A percentile compares a stretch with the other conserved stretches of the same genome.
These are phyloP conservation scores for Inga laurina DNA, from an alignment of 306 rosid genomes.

Conservation along the genomic window DNA sequence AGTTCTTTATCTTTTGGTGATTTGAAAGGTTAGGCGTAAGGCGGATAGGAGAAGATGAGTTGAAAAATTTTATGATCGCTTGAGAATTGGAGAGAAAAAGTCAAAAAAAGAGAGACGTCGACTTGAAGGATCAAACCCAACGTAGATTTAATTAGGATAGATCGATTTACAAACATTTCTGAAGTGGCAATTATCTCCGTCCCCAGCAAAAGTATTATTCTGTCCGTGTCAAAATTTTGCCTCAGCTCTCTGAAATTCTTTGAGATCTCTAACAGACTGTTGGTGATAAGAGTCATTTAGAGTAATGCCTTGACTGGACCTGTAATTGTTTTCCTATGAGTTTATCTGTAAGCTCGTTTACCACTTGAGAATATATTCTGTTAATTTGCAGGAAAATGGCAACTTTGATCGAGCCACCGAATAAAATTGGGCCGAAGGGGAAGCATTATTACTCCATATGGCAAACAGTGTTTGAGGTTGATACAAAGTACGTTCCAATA, in stretches of 20 bases:
- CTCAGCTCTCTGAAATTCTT: conserved; percentile 11
- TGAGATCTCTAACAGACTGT: conserved; percentile 20
- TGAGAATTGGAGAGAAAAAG: conserved; percentile 32
- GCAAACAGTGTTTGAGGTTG: conserved; percentile 82
- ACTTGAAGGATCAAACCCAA: conserved; percentile 49
- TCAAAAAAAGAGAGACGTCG: conserved; percentile 29
- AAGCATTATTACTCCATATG: conserved; percentile 74
- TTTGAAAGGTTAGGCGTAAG: conserved; percentile 7
- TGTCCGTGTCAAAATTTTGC: conserved; percentile 1
- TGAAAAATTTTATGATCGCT: conserved; percentile 18
- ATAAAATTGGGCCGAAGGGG: conserved; percentile 55
- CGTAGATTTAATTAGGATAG: conserved; percentile 61
- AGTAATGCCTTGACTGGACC: conserved; percentile 22
- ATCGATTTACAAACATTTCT: conserved; percentile 51
- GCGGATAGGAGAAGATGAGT: conserved; percentile 14
- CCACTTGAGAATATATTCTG: conserved; percentile 25
- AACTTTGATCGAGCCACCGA: conserved; percentile 68
- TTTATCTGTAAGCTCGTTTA: background rate
- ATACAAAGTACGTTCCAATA: conserved; percentile 78
- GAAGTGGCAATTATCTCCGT: background rate
- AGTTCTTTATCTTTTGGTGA: conserved; percentile 19
- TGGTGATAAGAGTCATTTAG: conserved; percentile 15
- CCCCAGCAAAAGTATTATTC: conserved; percentile 14
- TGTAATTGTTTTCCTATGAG: conserved; percentile 11
- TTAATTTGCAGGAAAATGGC: conserved; percentile 66